A percentile compares a stretch with the other conserved stretches of the same genome.
phyloP scores from a whole-genome alignment of 2,329 filamentous ascomycete genomes.

The Colletotrichum agaves region DNA sequence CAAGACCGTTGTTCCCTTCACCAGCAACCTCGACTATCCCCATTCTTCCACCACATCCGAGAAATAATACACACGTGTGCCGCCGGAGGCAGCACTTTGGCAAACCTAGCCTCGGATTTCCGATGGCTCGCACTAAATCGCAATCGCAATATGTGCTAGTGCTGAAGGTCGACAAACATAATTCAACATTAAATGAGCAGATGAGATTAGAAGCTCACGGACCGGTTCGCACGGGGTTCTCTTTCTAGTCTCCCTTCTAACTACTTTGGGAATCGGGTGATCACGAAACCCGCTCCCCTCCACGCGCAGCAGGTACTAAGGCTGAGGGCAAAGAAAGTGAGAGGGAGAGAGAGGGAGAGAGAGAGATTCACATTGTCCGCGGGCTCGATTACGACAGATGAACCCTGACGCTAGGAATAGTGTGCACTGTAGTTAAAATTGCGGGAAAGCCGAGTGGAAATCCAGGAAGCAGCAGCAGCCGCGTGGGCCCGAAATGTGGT shows the following conservation, averaged over 20 bases:
- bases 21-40: slow-evolving; percentile 9
- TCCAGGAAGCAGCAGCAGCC: not conserved
- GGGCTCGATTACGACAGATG: slow-evolving; percentile 1
- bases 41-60: not conserved
- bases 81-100: not conserved
- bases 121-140: not conserved
- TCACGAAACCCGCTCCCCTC: not conserved
- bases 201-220: slow-evolving; percentile 14
- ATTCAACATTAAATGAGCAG: not conserved
- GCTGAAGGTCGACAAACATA: not conserved
- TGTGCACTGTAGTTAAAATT: slow-evolving; percentile 13
- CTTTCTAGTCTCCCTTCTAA: not conserved
- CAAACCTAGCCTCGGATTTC: not conserved
- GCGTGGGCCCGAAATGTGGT: not conserved
- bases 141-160: slow-evolving; percentile 5
- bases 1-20: slow-evolving; percentile 14
- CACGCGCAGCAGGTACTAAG: slow-evolving; percentile 1
- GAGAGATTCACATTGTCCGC: slow-evolving; percentile 20
- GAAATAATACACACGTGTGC: not conserved
- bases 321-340: slow-evolving; percentile 8
- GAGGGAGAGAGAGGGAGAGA: slow-evolving; percentile 14
- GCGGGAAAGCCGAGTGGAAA: slow-evolving; percentile 21
- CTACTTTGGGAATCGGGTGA: slow-evolving; percentile 18
- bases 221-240: slow-evolving; percentile 9
- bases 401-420: slow-evolving; percentile 21